These are phyloP conservation scores for Canavalia ensiformis DNA, from an alignment of 306 rosid species.

Conservation along the genomic window DNA sequence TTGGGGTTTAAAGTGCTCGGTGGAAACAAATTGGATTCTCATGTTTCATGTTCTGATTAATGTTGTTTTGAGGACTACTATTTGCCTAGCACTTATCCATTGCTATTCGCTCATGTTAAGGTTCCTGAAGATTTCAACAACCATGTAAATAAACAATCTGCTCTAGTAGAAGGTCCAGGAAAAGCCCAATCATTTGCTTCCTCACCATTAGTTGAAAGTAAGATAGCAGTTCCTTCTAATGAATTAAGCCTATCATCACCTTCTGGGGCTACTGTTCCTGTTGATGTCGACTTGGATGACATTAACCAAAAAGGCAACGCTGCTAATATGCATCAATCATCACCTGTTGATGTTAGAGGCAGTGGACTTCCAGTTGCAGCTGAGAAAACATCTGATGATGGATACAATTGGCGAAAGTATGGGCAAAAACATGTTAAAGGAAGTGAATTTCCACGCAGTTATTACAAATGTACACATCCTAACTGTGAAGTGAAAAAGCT, in stretches of 20 bases:
- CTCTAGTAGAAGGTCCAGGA: constrained; percentile 66
- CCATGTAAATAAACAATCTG: constrained; percentile 60
- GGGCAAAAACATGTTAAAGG: constrained; percentile 99
- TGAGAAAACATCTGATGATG: constrained; percentile 81
- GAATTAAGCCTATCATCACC: constrained; percentile 71
- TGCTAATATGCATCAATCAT: constrained; percentile 61
- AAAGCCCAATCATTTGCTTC: constrained; percentile 63
- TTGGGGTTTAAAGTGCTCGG: constrained; percentile 5
- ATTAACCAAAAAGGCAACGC: constrained; percentile 63
- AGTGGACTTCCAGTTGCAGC: constrained; percentile 61
- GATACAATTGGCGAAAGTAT: constrained; percentile 97
- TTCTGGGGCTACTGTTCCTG: constrained; percentile 60
- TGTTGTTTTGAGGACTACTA: constrained; percentile 29
- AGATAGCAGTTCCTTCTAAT: constrained; percentile 66
- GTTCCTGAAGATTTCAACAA: constrained; percentile 74
- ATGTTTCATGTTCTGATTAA: constrained; percentile 37
- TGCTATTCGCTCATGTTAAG: constrained; percentile 69
- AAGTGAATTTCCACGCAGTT: constrained; percentile 98
- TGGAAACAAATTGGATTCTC: constrained; percentile 31
- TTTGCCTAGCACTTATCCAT: constrained; percentile 53
- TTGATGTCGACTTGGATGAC: constrained; percentile 73
- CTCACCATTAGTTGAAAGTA: constrained; percentile 67
- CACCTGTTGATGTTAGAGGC: constrained; percentile 68
- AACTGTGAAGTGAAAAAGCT: constrained; percentile 98
- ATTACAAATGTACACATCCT: constrained; percentile 97